Evolutionary conservation across 2,329 filamentous ascomycete genomes (phyloP), one percentile per base, ranked within the genome.

Genomic region (Rugonectria rugulosa): DNA sequence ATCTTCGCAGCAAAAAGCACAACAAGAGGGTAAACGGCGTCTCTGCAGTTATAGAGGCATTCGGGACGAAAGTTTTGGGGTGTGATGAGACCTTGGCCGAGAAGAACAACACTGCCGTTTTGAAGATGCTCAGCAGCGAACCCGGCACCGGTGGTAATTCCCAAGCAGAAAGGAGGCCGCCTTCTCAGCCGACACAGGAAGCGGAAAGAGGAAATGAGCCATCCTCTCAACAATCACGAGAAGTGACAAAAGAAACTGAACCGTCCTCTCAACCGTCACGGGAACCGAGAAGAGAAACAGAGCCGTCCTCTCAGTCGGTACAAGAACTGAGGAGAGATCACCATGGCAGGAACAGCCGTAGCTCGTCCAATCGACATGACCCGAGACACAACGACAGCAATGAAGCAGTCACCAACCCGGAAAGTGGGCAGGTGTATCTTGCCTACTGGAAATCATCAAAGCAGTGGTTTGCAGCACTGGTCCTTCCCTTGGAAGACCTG

Each of bases 21-120:
- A 15, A 8, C 3, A 40, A 20, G 2, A 43, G 20, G 24, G 9
- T 5, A 12, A 55, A 20, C 7, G 24, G 41, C 10, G 14, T 23
- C 19, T 27, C 46, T 11, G 29, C 49, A 7, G 62, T 55, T n/a
- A 24, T 64, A 6, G 10, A 53, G 24, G 11, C 21, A 5, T 12
- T 64, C 9, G 62, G 59, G 4, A 29, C n/a, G n/a, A n/a, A n/a
- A n/a, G n/a, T 64, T 7, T 19, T 60, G 8, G 32, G 24, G 3
- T 64, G 61, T 15, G 50, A 64, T 12, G 50, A 53, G n/a, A 14
- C 26, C 5, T 40, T 62, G n/a, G 29, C 53, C 6, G 37, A 51
- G 19, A 38, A 53, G 14, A 64, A 64, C 23, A 64, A 64, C 19
- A 24, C 23, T 6, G 20, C 7, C 17, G 47, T 56, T 4, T 24